phyloP scores from a whole-genome alignment of 106 monocot genomes.

The Narthecium ossifragum region DNA sequence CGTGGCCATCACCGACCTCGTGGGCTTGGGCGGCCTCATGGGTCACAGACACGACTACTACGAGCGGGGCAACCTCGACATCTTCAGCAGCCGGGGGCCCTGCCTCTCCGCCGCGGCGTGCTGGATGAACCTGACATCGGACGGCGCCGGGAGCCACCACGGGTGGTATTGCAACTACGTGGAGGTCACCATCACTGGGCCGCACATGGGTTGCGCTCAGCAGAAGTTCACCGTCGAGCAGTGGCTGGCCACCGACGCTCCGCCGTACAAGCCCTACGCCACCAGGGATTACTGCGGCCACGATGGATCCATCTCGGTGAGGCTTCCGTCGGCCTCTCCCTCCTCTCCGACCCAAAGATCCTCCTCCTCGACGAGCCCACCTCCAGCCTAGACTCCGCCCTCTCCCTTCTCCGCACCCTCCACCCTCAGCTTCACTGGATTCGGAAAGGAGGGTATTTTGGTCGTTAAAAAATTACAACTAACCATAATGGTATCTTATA shows the following conservation, averaged over 20 bases:
- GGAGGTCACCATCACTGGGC: conserved; percentile 80
- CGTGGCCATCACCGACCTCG: conserved; percentile 56
- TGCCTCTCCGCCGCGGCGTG: conserved; percentile 51
- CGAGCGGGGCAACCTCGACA: conserved; percentile 83
- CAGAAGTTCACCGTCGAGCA: conserved; percentile 58
- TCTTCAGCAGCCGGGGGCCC: conserved; percentile 73
- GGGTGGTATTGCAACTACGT: conserved; percentile 98
- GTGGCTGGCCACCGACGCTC: conserved; percentile 71
- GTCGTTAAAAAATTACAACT: too few relatives aligned
- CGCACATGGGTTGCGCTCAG: conserved; percentile 59
- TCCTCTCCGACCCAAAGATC: too few relatives aligned
- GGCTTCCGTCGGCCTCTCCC: too few relatives aligned
- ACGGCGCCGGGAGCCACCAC: conserved; percentile 64
- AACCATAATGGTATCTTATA: too few relatives aligned
- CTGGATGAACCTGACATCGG: conserved; percentile 65
- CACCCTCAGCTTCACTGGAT: too few relatives aligned
- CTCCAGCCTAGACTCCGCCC: too few relatives aligned
- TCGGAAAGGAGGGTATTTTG: too few relatives aligned
- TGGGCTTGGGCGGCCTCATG: conserved; percentile 73
- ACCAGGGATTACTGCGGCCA: conserved; percentile 46
- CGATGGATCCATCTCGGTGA: too few relatives aligned
- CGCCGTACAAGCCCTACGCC: conserved; percentile 48
- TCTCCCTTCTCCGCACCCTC: too few relatives aligned
- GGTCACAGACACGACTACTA: conserved; percentile 64
- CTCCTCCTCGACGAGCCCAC: too few relatives aligned